Conservation (phyloP, 2,329 filamentous ascomycete genomes). For the Zarea fungicola region DNA sequence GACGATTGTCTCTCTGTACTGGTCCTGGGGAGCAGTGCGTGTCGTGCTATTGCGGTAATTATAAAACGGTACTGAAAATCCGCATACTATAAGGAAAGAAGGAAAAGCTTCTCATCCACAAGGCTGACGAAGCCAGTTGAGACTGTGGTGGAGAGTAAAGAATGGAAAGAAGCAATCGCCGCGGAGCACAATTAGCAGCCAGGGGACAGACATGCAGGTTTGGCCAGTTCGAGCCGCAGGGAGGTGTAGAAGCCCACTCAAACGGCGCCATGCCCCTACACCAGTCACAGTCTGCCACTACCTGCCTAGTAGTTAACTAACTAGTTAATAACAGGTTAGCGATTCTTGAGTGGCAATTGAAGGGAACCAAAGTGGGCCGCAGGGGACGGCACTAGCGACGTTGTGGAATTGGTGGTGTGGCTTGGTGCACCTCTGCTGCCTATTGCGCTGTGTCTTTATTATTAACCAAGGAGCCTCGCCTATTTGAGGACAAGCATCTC, state of each 20-base stretch:
- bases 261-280: background rate
- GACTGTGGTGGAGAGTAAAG: slow-evolving; percentile 3
- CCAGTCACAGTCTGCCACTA: no score
- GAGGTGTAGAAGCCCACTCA: slow-evolving; percentile 4
- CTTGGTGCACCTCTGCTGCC: background rate
- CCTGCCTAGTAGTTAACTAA: no score
- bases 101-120: background rate
- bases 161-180: background rate
- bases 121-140: slow-evolving; percentile 6
- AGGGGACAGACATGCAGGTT: slow-evolving; percentile 5
- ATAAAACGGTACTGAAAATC: background rate
- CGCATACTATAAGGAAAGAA: background rate
- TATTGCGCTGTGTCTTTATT: no score
- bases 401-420: background rate
- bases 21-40: background rate
- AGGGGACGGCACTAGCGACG: slow-evolving; percentile 2
- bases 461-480: no score
- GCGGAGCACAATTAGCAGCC: background rate
- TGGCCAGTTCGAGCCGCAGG: background rate
- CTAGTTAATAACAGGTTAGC: no score
- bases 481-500: no score
- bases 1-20: background rate
- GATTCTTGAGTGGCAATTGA: no score
- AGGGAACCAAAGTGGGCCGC: background rate
- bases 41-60: slow-evolving; percentile 4